Evolutionary conservation across 2,329 filamentous ascomycete genomes (phyloP).

Genomic region (Talaromyces sp.): DNA sequence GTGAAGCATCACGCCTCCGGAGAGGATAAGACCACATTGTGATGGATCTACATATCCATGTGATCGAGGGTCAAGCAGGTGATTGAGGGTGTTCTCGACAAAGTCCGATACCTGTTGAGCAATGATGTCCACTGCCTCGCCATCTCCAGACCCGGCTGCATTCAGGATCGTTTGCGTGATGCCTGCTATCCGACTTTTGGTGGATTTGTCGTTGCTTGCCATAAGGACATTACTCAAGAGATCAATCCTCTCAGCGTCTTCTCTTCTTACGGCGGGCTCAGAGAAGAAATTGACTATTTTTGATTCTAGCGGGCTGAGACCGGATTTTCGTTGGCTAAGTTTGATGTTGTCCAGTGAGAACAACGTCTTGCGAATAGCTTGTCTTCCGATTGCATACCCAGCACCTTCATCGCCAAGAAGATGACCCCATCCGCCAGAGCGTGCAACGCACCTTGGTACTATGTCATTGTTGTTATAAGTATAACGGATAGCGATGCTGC

Average conservation of each 20-base stretch:
- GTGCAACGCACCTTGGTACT: conserved; percentile 28
- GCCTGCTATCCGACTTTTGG: conserved; percentile 13
- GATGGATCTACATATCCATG: conserved; percentile 9
- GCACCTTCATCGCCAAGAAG: conserved; percentile 45
- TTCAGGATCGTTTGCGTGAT: conserved; percentile 9
- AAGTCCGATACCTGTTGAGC: conserved; percentile 11
- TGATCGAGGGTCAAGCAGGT: conserved; percentile 8
- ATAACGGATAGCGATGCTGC: conserved; percentile 44
- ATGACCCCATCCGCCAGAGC: conserved; percentile 45
- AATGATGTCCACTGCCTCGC: conserved; percentile 13
- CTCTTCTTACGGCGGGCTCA: background rate
- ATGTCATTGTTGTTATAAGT: conserved; percentile 16
- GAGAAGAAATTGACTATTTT: conserved; percentile 13
- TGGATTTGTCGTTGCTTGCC: conserved; percentile 1
- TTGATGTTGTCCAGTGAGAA: conserved; percentile 27
- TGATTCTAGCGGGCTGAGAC: conserved; percentile 2
- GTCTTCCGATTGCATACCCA: conserved; percentile 41
- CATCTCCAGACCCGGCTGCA: conserved; percentile 9
- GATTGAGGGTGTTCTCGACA: conserved; percentile 8
- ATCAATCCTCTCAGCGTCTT: background rate
- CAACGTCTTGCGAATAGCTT: conserved; percentile 35
- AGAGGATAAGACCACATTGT: conserved; percentile 13
- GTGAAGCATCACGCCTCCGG: conserved; percentile 16
- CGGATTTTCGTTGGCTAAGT: conserved; percentile 15
- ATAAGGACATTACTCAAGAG: conserved; percentile 12